Evolutionary conservation across 177 flowering plant species (phyloP).

Genomic region (Vitis hybrid): DNA sequence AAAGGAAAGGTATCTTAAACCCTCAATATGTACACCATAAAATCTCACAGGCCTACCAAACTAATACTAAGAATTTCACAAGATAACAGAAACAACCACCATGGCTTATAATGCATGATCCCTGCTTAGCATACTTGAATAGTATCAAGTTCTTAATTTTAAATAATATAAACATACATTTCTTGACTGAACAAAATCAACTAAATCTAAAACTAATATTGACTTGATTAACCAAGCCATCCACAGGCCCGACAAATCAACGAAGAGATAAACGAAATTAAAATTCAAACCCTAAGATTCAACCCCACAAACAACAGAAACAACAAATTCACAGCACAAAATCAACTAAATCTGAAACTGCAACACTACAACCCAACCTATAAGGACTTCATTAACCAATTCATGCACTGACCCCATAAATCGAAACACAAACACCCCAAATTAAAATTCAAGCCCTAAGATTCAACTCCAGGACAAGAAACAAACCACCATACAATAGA

Average conservation of each 20-base stretch:
- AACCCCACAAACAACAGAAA: background rate
- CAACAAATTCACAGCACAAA: background rate
- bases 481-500: too few species aligned
- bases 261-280: background rate
- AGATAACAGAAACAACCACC: too few species aligned
- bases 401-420: too few species aligned
- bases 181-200: background rate
- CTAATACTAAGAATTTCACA: too few species aligned
- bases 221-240: background rate
- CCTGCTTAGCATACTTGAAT: background rate
- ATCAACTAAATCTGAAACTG: background rate
- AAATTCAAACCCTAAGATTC: constrained; percentile 5
- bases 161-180: background rate
- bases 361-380: too few species aligned
- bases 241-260: background rate
- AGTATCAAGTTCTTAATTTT: background rate
- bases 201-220: background rate
- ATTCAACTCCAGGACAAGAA: too few species aligned
- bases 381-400: too few species aligned
- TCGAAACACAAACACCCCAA: too few species aligned
- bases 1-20: too few species aligned
- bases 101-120: background rate
- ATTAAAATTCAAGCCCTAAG: too few species aligned
- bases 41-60: too few species aligned
- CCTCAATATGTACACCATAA: too few species aligned